Percentiles rank a stretch among this genome's conserved stretches.
Conservation (phyloP, 139 green algal species). For the Yamagishiella unicocca region DNA sequence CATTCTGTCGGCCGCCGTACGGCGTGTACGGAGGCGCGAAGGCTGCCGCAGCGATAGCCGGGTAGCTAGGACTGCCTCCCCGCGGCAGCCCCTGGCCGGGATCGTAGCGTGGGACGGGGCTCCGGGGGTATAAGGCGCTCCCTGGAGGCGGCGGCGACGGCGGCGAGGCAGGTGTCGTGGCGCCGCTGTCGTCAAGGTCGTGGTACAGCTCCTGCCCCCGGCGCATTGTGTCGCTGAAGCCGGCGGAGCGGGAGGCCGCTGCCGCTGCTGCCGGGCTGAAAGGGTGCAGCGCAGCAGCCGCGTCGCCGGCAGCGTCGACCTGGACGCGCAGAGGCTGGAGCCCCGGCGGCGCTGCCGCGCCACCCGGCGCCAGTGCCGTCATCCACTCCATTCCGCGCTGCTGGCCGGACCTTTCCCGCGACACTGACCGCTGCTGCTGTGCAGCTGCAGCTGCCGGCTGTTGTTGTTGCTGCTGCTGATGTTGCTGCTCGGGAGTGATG, state of each 20-base stretch:
- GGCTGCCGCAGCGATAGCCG: background rate
- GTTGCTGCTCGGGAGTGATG: background rate
- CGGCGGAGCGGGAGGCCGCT: background rate
- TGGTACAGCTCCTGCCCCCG: too few relatives aligned
- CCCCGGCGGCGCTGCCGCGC: too few relatives aligned
- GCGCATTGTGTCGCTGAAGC: too few relatives aligned
- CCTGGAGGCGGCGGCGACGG: too few relatives aligned
- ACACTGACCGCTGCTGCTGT: background rate
- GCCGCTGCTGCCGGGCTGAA: background rate
- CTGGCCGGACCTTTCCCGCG: too few relatives aligned
- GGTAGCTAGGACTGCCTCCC: background rate
- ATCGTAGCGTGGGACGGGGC: background rate
- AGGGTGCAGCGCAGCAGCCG: background rate
- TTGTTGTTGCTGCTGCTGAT: conserved; percentile 17
- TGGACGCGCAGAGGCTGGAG: background rate
- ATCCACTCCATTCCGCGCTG: too few relatives aligned
- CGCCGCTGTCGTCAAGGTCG: too few relatives aligned
- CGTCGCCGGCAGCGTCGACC: too few relatives aligned
- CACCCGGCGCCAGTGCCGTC: too few relatives aligned
- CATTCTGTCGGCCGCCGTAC: background rate
- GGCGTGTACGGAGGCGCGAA: background rate
- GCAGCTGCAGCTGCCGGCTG: background rate
- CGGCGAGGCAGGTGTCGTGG: too few relatives aligned
- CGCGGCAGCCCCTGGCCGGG: background rate
- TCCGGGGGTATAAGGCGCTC: background rate